Conservation (phyloP, 164 flowering plant genomes). For the Berberis vulgaris region DNA sequence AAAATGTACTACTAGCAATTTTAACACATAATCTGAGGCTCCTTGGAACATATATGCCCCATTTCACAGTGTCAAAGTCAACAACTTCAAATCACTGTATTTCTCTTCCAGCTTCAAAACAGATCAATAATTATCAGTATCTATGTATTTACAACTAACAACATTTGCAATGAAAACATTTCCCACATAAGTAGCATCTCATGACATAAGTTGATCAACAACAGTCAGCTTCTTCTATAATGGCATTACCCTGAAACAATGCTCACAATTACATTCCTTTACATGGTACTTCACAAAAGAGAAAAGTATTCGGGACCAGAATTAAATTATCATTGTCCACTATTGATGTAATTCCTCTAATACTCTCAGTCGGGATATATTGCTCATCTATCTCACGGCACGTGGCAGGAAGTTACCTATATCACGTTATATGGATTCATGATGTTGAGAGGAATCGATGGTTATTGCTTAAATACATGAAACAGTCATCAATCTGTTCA, state of each 20-base stretch:
- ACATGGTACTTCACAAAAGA: neutral
- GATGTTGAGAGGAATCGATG: neutral
- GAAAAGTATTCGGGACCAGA: neutral
- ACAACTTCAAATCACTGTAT: neutral
- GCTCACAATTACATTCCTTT: neutral
- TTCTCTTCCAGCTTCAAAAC: neutral
- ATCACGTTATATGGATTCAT: neutral
- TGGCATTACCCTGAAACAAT: slow-evolving; percentile 40
- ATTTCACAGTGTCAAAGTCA: neutral
- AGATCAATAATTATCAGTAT: neutral
- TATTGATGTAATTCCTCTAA: too few relatives aligned
- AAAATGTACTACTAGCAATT: too few relatives aligned
- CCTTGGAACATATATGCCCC: slow-evolving; percentile 2
- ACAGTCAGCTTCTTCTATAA: slow-evolving; percentile 69
- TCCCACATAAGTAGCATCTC: slow-evolving; percentile 58
- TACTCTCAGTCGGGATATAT: too few relatives aligned
- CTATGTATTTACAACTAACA: too few relatives aligned
- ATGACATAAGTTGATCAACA: slow-evolving; percentile 71
- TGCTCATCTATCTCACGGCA: too few relatives aligned
- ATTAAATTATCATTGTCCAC: too few relatives aligned
- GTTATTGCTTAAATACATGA: neutral
- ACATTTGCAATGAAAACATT: slow-evolving; percentile 14
- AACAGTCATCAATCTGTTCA: neutral
- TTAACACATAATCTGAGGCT: too few relatives aligned
- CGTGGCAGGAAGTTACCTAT: too few relatives aligned